phyloP scores from a whole-genome alignment of 495 filamentous ascomycete species.

The Trichocladium antarcticum region DNA sequence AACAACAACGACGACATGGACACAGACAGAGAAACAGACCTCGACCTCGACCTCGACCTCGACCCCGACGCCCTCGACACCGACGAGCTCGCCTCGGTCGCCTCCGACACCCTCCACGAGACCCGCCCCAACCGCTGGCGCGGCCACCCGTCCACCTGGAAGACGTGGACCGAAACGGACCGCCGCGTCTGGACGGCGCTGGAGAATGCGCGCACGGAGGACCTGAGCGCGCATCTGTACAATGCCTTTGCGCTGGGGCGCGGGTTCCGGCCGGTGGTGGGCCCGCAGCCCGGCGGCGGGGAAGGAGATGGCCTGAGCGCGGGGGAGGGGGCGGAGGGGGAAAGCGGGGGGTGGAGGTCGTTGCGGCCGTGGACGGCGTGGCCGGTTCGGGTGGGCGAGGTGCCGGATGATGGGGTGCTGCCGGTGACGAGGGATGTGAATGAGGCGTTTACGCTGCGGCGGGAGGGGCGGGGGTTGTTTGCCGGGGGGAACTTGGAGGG shows the following conservation, averaged over 20 bases:
- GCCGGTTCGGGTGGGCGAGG: constrained; percentile 51
- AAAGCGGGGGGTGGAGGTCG: background rate
- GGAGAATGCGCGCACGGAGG: constrained; percentile 43
- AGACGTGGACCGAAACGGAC: constrained; percentile 46
- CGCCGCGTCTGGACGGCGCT: constrained; percentile 46
- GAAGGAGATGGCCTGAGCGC: background rate
- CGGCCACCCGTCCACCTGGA: constrained; percentile 52
- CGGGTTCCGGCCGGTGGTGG: constrained; percentile 22
- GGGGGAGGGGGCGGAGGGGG: background rate
- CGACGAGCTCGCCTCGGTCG: background rate
- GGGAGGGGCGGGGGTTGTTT: constrained; percentile 26
- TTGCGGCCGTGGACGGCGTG: constrained; percentile 57
- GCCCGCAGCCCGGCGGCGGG: background rate
- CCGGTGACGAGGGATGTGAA: constrained; percentile 30
- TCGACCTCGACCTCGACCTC: background rate
- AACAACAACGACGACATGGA: background rate
- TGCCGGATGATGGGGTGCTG: constrained; percentile 43
- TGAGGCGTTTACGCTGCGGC: constrained; percentile 37
- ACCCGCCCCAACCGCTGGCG: constrained; percentile 40
- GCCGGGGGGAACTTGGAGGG: constrained; percentile 55
- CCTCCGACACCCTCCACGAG: constrained; percentile 20
- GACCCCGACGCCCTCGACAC: background rate
- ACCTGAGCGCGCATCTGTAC: constrained; percentile 67
- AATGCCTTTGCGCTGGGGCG: constrained; percentile 55
- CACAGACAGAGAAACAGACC: background rate